Base-by-base conservation (phyloP, 345 rosid species). In the Linum tenue region DNA sequence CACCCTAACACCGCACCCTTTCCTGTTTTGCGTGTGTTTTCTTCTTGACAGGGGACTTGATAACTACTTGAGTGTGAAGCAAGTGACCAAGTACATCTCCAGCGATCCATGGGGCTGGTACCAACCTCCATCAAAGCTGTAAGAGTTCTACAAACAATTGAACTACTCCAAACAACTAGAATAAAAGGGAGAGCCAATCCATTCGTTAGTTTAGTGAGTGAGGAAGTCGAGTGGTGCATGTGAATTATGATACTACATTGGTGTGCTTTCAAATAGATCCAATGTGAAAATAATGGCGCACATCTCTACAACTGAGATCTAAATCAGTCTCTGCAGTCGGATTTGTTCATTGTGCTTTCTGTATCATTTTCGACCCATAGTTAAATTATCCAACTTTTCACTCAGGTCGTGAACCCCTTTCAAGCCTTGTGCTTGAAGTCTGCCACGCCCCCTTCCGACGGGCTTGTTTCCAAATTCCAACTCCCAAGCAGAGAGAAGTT, bases 81-180 rank as follows among this genome's bases (percentile, higher is more conserved):
- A 92, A 83, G 88, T 92, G 41, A 92, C 94, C 37, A 90, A 70
- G 56, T 88, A 88, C 65, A 71, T 77, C 64, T 85, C 98, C 0
- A 60, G 77, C 67, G 98, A 92, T 35, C 99, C 86, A 65, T 90
- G 96, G 97, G 94, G 94, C 55, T 90, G 96, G 99, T 90, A 90
- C 69, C 72, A 72, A 56, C 64, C 96, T 73, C 99, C 99, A 59
- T 78, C 94, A 31, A 90, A 78, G 80, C 84, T 84, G 69, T 92
- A 72, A 87, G 53, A 10, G 14, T 48, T 48, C 15, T 48, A 9
- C 9, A 15, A 48, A 48, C 51, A 7, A 12, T 48, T 12, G 3
- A 48, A 15, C 14, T 48, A 1, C 53, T 7, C 53, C 1, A 48
- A 48, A 9, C 12, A 15, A 48, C 15, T 48, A 48, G 53, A 48